A percentile compares a stretch with the other conserved stretches of the same genome.
Evolutionary conservation across 2,329 filamentous ascomycete species (phyloP).

Genomic region (Trichophaea hybrida): DNA sequence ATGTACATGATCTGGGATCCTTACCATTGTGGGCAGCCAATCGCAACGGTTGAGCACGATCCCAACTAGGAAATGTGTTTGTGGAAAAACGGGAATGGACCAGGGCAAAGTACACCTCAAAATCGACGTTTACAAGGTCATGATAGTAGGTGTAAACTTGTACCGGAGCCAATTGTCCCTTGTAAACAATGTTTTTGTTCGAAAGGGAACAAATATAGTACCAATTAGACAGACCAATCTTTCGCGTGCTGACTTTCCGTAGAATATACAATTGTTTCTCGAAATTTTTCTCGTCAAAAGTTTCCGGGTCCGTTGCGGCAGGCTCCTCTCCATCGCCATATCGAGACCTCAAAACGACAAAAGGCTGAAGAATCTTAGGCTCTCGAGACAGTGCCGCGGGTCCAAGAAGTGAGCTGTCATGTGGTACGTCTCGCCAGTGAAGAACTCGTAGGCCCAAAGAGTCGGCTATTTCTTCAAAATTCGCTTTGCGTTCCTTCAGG

Average conservation of each 20-base stretch:
- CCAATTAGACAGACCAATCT: conserved; percentile 93
- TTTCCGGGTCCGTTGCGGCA: conserved; percentile 59
- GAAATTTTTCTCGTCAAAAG: conserved; percentile 73
- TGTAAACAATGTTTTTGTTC: conserved; percentile 99
- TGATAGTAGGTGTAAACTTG: conserved; percentile 98
- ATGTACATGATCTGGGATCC: conserved; percentile 14
- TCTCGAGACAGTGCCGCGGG: conserved; percentile 87
- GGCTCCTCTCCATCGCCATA: conserved; percentile 73
- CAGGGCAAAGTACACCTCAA: conserved; percentile 90
- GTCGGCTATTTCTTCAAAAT: conserved; percentile 87
- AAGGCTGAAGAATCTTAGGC: conserved; percentile 88
- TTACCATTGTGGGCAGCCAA: conserved; percentile 93
- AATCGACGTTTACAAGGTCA: conserved; percentile 90
- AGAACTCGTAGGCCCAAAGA: conserved; percentile 76
- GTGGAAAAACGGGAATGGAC: conserved; percentile 97
- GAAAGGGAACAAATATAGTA: conserved; percentile 94
- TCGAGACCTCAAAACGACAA: conserved; percentile 71
- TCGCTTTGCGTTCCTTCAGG: conserved; percentile 74
- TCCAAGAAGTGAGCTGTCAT: conserved; percentile 83
- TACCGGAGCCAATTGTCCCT: conserved; percentile 83
- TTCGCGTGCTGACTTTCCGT: conserved; percentile 86
- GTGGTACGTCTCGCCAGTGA: conserved; percentile 90
- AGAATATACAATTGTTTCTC: conserved; percentile 89
- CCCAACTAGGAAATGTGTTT: conserved; percentile 97
- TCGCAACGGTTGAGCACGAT: conserved; percentile 85